Base-by-base conservation (phyloP, 371 early-diverging fungal genomes). In the Actinomortierella ambigua region DNA sequence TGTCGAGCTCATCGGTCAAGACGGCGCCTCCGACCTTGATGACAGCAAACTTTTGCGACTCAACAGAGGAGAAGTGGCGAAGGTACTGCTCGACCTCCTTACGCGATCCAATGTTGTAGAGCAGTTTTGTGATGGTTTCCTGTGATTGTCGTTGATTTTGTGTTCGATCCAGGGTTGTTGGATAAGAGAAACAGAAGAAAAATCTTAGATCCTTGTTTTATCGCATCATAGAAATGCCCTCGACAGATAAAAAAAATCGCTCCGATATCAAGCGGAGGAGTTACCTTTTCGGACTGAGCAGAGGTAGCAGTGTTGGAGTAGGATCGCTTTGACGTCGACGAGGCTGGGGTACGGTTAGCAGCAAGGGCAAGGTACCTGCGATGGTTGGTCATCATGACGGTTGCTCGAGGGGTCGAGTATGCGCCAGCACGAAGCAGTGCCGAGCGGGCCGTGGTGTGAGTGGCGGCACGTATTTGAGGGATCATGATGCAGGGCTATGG, bases 11-110 rank as follows among this genome's bases (percentile, higher is more conserved):
- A 75, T 98, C 95, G 1, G 95, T 88, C 62, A 98, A 81, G 15
- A 98, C 96, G 7, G 97, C 98, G 14, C 98, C 98, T 55, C 98
- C 98, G 20, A 98, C 98, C 77, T 98, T 98, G 82, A 98, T 97
- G 54, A 98, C 96, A 17, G 98, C 98, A 82, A 98, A 98, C 82
- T 96, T 95, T 83, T 96, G 96, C n/a, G 94, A 94, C 70, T 96
- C 97, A 42, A 97, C 97, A 0, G 93, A 91, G 0, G 95, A 91
- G 73, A 97, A 98, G 67, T 96, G 96, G 48, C 92, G 89, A 59
- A 98, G 87, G 68, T 98, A 98, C 80, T 95, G 96, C 65, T 98
- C 97, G 24, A 97, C 98, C 73, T 98, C 98, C 80, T 95, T 94
- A 66, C 94, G 93, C 40, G 96, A 96, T 42, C 97, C 98, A 78